phyloP scores from a whole-genome alignment of 495 filamentous ascomycete species.

The Elaphomyces granulatus region DNA sequence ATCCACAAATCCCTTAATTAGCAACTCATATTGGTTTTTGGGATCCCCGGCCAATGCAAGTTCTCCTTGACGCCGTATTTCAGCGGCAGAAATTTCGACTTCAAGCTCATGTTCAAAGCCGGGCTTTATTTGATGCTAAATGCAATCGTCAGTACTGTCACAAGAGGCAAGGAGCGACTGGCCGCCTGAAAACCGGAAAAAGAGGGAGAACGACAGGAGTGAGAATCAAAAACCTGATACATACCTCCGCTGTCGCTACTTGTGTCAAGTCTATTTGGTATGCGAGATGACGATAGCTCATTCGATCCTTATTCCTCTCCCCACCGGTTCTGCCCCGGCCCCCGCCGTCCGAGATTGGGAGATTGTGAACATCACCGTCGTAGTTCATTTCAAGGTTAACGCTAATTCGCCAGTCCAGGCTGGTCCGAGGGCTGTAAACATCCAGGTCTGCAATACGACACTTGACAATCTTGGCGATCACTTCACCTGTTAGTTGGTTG shows the following conservation, averaged over 20 bases:
- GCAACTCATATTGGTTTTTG: conserved; percentile 49
- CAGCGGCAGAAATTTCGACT: conserved; percentile 57
- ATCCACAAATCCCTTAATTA: conserved; percentile 72
- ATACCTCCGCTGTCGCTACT: conserved; percentile 51
- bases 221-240: conserved; percentile 17
- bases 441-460: conserved; percentile 70
- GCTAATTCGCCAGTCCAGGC: conserved; percentile 76
- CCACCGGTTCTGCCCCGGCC: conserved; percentile 29
- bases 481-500: conserved; percentile 54
- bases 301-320: conserved; percentile 68
- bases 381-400: conserved; percentile 83
- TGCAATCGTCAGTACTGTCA: conserved; percentile 15
- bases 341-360: conserved; percentile 25
- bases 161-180: neutral
- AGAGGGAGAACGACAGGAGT: neutral
- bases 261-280: conserved; percentile 89
- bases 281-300: conserved; percentile 71
- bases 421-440: conserved; percentile 53
- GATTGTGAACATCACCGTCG: conserved; percentile 47
- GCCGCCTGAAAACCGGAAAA: conserved; percentile 5
- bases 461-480: conserved; percentile 80
- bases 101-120: conserved; percentile 81
- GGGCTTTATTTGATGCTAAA: conserved; percentile 17
- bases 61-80: conserved; percentile 54
- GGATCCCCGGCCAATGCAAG: conserved; percentile 40